These are phyloP conservation scores for Exophiala spinifera DNA, from an alignment of 2,329 filamentous ascomycete species.

Conservation along the genomic window DNA sequence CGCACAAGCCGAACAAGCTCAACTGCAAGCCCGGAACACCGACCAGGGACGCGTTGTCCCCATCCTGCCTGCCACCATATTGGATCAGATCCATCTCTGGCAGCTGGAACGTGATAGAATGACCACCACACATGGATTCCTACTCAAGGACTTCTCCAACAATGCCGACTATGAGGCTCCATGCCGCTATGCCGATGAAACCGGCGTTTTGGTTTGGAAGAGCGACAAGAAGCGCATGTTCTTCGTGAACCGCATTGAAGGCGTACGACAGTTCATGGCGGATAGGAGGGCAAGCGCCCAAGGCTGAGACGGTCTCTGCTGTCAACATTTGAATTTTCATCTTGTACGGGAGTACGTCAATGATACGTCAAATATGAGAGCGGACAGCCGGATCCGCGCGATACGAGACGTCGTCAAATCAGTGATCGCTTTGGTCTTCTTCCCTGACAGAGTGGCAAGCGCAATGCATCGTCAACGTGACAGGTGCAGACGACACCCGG, in stretches of 20 bases:
- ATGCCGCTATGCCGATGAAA: constrained; percentile 71
- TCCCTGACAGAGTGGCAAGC: too few species aligned
- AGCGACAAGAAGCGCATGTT: constrained; percentile 78
- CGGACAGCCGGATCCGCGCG: too few species aligned
- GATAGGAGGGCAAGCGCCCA: constrained; percentile 46
- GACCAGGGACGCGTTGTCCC: constrained; percentile 43
- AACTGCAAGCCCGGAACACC: constrained; percentile 34
- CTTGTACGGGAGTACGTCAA: too few species aligned
- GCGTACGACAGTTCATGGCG: constrained; percentile 77
- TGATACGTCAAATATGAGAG: too few species aligned
- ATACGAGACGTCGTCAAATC: too few species aligned
- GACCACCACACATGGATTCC: constrained; percentile 74
- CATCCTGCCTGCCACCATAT: constrained; percentile 87
- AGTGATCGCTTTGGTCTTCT: too few species aligned
- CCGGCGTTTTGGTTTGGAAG: constrained; percentile 86
- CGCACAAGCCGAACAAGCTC: constrained; percentile 36
- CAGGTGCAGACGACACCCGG: too few species aligned
- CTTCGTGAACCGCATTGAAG: constrained; percentile 88
- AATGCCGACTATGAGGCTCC: constrained; percentile 59
- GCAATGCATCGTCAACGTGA: too few species aligned
- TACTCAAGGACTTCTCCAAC: constrained; percentile 84
- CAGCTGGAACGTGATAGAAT: constrained; percentile 96
- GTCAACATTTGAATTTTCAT: not conserved
- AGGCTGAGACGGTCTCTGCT: not conserved
- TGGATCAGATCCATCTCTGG: constrained; percentile 96